Percentiles rank a stretch among this genome's conserved stretches.
phyloP scores from a whole-genome alignment of 2,329 filamentous ascomycete species.

The Sphaerulina populicola region DNA sequence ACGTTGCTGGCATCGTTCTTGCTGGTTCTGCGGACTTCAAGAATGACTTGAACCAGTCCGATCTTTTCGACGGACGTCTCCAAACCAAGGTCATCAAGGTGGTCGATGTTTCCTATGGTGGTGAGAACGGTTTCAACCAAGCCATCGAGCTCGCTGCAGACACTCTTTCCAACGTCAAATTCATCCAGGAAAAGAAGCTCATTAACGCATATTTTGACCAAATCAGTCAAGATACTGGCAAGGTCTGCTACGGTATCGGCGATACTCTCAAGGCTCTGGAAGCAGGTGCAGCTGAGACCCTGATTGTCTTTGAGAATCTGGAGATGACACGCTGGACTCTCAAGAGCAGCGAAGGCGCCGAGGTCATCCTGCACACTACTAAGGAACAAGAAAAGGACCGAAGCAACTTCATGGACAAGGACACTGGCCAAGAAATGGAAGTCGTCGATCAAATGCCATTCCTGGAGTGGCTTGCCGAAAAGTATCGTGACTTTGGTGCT shows the following conservation, averaged over 20 bases:
- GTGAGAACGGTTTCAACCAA: conserved; percentile 99
- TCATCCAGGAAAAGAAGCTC: conserved; percentile 99
- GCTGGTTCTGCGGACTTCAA: conserved; percentile 99
- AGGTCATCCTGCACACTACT: conserved; percentile 75
- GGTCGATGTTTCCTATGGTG: conserved; percentile 96
- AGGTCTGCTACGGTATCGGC: conserved; percentile 95
- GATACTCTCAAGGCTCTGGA: conserved; percentile 96
- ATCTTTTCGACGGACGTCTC: conserved; percentile 90
- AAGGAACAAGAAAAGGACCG: conserved; percentile 76
- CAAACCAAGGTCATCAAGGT: conserved; percentile 97
- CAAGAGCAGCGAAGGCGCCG: conserved; percentile 65
- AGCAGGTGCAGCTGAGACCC: conserved; percentile 82
- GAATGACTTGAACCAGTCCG: conserved; percentile 94
- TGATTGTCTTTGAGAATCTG: conserved; percentile 96
- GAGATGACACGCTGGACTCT: conserved; percentile 88
- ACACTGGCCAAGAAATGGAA: conserved; percentile 96
- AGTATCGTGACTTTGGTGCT: conserved; percentile 96
- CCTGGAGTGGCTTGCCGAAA: conserved; percentile 98
- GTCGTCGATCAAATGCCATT: conserved; percentile 78
- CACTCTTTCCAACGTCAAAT: conserved; percentile 98
- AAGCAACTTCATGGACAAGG: conserved; percentile 85
- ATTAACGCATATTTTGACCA: conserved; percentile 99
- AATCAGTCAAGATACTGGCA: conserved; percentile 94
- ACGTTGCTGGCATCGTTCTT: conserved; percentile 88
- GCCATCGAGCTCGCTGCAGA: conserved; percentile 92